phyloP scores from a whole-genome alignment of 2,329 filamentous ascomycete species.

The Cladosporium halotolerans region DNA sequence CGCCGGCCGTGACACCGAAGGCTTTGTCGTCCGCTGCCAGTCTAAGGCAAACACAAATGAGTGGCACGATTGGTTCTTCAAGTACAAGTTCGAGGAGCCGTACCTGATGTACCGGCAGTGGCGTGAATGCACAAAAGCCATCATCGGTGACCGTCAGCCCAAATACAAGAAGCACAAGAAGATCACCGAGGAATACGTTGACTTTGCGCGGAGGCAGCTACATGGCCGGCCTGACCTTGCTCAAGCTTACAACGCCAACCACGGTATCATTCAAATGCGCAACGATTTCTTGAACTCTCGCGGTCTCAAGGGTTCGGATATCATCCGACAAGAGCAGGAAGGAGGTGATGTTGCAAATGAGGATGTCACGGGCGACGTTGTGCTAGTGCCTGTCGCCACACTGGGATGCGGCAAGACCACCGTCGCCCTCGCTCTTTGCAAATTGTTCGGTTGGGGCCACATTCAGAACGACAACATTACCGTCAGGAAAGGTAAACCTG shows the following conservation, averaged over 20 bases:
- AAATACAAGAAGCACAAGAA: slow-evolving; percentile 78
- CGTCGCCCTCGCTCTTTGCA: slow-evolving; percentile 69
- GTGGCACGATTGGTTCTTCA: slow-evolving; percentile 98
- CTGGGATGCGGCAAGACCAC: slow-evolving; percentile 98
- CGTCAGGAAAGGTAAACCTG: slow-evolving; percentile 65
- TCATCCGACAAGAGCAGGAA: slow-evolving; percentile 67
- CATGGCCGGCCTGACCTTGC: slow-evolving; percentile 60
- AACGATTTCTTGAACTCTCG: slow-evolving; percentile 80
- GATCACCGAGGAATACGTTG: slow-evolving; percentile 86
- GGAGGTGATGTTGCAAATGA: slow-evolving; percentile 45
- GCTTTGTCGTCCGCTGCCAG: slow-evolving; percentile 90
- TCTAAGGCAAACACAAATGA: slow-evolving; percentile 42
- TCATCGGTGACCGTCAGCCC: slow-evolving; percentile 70
- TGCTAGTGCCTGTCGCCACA: slow-evolving; percentile 86
- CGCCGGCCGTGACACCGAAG: slow-evolving; percentile 87
- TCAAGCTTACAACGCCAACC: slow-evolving; percentile 73
- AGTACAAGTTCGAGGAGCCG: slow-evolving; percentile 98
- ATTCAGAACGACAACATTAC: slow-evolving; percentile 95
- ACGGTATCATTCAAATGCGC: slow-evolving; percentile 87
- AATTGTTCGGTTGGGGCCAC: slow-evolving; percentile 86
- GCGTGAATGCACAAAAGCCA: slow-evolving; percentile 89
- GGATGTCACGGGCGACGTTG: slow-evolving; percentile 60
- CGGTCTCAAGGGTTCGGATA: slow-evolving; percentile 81
- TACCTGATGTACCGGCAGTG: slow-evolving; percentile 99
- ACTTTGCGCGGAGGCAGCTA: slow-evolving; percentile 71